Base-by-base conservation (phyloP, 495 filamentous ascomycete species). In the Bacidia gigantensis region DNA sequence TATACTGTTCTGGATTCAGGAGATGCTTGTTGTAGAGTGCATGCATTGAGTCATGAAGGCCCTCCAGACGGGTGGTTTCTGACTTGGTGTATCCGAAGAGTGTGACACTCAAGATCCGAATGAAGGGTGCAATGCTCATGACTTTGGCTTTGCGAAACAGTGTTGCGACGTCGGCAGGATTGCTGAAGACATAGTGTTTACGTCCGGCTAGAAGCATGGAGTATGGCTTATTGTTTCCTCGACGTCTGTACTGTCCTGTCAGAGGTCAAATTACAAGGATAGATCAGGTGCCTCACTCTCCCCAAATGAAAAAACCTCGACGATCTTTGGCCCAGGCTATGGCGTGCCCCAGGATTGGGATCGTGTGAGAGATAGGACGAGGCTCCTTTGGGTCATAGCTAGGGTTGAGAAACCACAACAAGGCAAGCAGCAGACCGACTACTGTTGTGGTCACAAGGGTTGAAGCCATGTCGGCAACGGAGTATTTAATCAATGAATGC, bases 141-240 rank as follows among this genome's bases (percentile, higher is more conserved):
- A 21, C 24, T 24, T 49, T 49, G 0, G 24, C n/a, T 24, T 49
- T 49, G 22, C 46, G 46, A 14, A 49, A 49, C 2, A 24, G 12
- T 2, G 46, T 32, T 12, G 24, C 22, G 3, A 49, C 46, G 24
- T 49, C 46, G 0, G 46, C 24, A 2, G 46, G 46, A 3, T 20
- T 17, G 26, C 23, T 18, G n/a, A 49, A 49, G 12, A 49, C 46
- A 11, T 49, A 49, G 46, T 49, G 46, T 49, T 49, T 49, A 14
- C 25, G 46, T 12, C 46, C 46, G 14, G 46, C 46, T 26, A 49
- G 11, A n/a, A 49, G 46, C 46, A 49, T 49, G n/a, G 46, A 49
- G 22, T 26, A 49, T 12, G 46, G 46, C 2, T 26, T 49, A 32
- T 32, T 18, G 2, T 3, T 2, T 11, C 11, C 26, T 32, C 29